These are phyloP conservation scores for Clarireedia homoeocarpa DNA, from an alignment of 2,329 filamentous ascomycete genomes.

Conservation along the genomic window DNA sequence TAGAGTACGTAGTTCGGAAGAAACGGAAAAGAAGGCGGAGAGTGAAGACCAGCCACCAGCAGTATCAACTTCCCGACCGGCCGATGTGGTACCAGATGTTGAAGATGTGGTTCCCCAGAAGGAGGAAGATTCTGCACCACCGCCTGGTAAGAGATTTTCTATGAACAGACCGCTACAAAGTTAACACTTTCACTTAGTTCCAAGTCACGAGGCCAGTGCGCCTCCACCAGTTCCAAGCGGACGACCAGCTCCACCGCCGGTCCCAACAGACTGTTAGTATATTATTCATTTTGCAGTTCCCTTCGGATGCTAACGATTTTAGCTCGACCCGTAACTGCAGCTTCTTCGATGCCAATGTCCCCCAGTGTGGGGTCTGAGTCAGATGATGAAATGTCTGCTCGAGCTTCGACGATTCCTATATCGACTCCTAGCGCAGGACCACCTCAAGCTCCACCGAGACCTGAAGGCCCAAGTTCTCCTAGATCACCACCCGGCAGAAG, in stretches of 20 bases:
- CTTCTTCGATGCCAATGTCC: conserved; percentile 48
- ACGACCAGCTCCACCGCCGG: conserved; percentile 48
- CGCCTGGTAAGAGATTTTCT: conserved; percentile 21
- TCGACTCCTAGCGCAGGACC: conserved; percentile 31
- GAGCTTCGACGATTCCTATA: conserved; percentile 37
- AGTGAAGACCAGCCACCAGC: conserved; percentile 43
- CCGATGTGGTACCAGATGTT: conserved; percentile 44
- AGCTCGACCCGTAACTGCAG: conserved; percentile 57
- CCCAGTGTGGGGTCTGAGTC: conserved; percentile 76
- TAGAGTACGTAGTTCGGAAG: conserved; percentile 41
- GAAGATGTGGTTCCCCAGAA: conserved; percentile 39
- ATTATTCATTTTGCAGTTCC: not conserved
- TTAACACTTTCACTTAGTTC: conserved; percentile 17
- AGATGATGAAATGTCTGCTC: conserved; percentile 72
- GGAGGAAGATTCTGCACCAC: conserved; percentile 28
- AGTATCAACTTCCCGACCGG: conserved; percentile 30
- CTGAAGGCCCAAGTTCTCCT: conserved; percentile 34
- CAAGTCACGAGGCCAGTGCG: conserved; percentile 24
- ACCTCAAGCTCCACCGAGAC: conserved; percentile 39
- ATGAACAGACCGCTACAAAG: not conserved
- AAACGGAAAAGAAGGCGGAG: conserved; percentile 29
- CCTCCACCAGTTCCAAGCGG: conserved; percentile 31
- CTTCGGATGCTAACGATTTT: conserved; percentile 23
- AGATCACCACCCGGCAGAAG: conserved; percentile 35
- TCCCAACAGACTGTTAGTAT: conserved; percentile 55